phyloP scores from a whole-genome alignment of 2,329 filamentous ascomycete species.

The Xylariaceae sp. region DNA sequence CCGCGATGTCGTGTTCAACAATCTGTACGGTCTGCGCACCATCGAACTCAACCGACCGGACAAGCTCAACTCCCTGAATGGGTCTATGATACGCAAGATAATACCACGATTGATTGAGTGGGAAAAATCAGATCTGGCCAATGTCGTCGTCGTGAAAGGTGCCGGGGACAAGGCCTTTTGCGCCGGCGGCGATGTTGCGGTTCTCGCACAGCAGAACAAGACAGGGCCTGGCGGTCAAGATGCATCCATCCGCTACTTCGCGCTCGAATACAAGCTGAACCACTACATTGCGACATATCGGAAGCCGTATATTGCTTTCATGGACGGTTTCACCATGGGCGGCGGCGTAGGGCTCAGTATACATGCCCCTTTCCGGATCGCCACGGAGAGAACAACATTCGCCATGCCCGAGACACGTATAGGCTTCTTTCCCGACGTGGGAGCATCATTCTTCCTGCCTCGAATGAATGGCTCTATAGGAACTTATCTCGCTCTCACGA shows the following conservation, averaged over 20 bases:
- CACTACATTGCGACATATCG: constrained; percentile 90
- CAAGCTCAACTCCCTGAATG: constrained; percentile 89
- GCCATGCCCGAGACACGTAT: constrained; percentile 99
- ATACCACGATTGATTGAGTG: constrained; percentile 84
- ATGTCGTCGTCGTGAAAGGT: constrained; percentile 88
- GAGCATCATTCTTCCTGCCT: constrained; percentile 92
- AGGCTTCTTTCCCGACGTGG: constrained; percentile 97
- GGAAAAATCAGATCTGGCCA: constrained; percentile 91
- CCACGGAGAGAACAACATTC: constrained; percentile 91
- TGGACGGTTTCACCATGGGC: constrained; percentile 98
- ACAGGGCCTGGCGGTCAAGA: constrained; percentile 65
- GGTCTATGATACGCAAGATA: constrained; percentile 94
- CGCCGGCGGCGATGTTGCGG: constrained; percentile 85
- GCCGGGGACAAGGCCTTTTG: constrained; percentile 82
- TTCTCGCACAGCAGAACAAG: constrained; percentile 70
- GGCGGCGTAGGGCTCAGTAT: constrained; percentile 91
- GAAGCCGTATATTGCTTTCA: constrained; percentile 91
- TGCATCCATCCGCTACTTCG: constrained; percentile 81
- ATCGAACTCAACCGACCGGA: constrained; percentile 90
- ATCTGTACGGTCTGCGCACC: constrained; percentile 81
- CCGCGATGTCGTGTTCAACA: constrained; percentile 90
- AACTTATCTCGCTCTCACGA: constrained; percentile 90
- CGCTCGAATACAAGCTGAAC: constrained; percentile 90
- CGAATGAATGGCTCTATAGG: constrained; percentile 81
- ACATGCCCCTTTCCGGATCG: constrained; percentile 93